Evolutionary conservation across 371 early-diverging fungal genomes (phyloP).

Genomic region (Apophysomyces sp.): DNA sequence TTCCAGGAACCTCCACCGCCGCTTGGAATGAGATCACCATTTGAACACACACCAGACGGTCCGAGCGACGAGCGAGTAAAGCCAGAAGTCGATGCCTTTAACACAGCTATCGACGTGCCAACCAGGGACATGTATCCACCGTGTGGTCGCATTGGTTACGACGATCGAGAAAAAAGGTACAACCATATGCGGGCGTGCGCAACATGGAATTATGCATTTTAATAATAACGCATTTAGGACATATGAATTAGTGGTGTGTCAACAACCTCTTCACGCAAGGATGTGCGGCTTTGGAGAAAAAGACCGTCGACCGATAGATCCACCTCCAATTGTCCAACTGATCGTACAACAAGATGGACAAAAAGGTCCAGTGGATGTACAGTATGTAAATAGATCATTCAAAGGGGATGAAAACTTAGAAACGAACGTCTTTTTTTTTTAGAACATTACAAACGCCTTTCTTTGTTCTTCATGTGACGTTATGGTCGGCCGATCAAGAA

Average conservation of each 20-base stretch:
- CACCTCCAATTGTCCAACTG: slow-evolving; percentile 67
- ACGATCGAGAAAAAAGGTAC: slow-evolving; percentile 25
- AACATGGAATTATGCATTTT: background rate
- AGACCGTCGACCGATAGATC: slow-evolving; percentile 69
- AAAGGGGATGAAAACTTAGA: background rate
- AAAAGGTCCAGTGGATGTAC: slow-evolving; percentile 33
- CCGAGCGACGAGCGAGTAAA: background rate
- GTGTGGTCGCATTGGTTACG: slow-evolving; percentile 13
- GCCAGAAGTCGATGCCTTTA: background rate
- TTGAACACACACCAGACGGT: background rate
- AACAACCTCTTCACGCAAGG: slow-evolving; percentile 80
- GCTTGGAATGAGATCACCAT: background rate
- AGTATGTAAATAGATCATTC: slow-evolving; percentile 28
- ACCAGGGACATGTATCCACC: background rate
- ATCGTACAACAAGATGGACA: slow-evolving; percentile 40
- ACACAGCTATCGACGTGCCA: background rate
- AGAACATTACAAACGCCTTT: slow-evolving; percentile 59
- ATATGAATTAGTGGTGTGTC: slow-evolving; percentile 58
- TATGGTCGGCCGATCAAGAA: slow-evolving; percentile 69
- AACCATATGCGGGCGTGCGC: background rate
- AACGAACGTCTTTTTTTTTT: slow-evolving; percentile 1
- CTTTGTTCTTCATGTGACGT: slow-evolving; percentile 74
- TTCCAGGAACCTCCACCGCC: slow-evolving; percentile 4
- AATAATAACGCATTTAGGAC: slow-evolving; percentile 28
- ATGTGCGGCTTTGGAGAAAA: slow-evolving; percentile 89